These are phyloP conservation scores for Microbotryum lychnidis-dioicae DNA, from an alignment of 1,284 basidiomycete genomes.

Conservation along the genomic window DNA sequence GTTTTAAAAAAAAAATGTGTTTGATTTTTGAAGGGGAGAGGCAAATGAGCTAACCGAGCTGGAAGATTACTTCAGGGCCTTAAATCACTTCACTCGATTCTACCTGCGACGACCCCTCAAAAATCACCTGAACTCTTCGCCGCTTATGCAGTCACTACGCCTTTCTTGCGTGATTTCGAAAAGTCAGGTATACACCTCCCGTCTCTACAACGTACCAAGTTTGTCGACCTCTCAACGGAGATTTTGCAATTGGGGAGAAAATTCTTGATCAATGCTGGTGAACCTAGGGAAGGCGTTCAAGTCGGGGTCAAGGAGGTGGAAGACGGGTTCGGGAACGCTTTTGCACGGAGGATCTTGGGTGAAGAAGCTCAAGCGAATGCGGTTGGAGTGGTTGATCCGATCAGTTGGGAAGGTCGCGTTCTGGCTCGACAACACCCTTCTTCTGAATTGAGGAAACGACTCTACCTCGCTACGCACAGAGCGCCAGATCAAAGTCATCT, in stretches of 20 bases:
- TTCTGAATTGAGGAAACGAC: constrained; percentile 5
- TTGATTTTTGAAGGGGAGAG: too few relatives aligned
- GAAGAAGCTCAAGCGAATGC: not conserved
- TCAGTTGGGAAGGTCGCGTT: constrained; percentile 26
- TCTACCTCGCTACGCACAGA: constrained; percentile 23
- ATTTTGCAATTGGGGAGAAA: constrained; percentile 80
- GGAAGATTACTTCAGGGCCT: constrained; percentile 31
- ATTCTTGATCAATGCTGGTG: constrained; percentile 54
- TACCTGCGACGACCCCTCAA: constrained; percentile 20
- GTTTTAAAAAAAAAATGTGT: constrained; percentile 22
- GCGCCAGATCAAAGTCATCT: constrained; percentile 54
- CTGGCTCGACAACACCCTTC: constrained; percentile 27
- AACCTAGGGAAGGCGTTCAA: constrained; percentile 45
- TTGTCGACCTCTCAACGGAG: constrained; percentile 84
- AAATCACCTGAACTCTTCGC: constrained; percentile 32
- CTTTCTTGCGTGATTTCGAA: constrained; percentile 94
- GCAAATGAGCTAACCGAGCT: too few relatives aligned
- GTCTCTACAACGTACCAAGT: constrained; percentile 62
- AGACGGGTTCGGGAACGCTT: constrained; percentile 12
- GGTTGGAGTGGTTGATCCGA: constrained; percentile 14
- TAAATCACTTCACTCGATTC: constrained; percentile 32
- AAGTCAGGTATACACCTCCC: constrained; percentile 91
- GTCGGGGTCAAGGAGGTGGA: constrained; percentile 43
- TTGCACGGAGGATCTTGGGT: constrained; percentile 11
- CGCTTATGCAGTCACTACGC: constrained; percentile 55